Percentiles rank a stretch among this genome's conserved stretches.
Evolutionary conservation across 805 yeast species (phyloP).

Genomic region (Zygosaccharomyces bailii): DNA sequence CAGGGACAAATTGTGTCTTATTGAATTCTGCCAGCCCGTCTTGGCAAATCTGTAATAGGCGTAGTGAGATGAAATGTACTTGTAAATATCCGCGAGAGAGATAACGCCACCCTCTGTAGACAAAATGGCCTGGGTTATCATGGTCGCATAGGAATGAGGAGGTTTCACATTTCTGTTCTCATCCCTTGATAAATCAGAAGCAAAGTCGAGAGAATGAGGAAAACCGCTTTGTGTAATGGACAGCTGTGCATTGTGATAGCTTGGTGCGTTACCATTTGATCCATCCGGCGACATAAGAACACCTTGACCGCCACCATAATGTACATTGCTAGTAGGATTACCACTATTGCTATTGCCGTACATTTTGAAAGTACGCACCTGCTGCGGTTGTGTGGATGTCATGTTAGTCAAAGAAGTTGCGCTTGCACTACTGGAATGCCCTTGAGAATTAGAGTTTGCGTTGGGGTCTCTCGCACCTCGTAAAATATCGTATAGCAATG

Average conservation of each 20-base stretch:
- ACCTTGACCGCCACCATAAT: conserved; percentile 8
- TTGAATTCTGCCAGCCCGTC: conserved; percentile 98
- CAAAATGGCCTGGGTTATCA: conserved; percentile 95
- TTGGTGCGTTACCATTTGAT: conserved; percentile 5
- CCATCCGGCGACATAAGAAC: conserved; percentile 9
- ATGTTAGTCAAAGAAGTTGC: background rate
- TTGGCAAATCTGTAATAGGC: conserved; percentile 89
- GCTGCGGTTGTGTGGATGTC: conserved; percentile 17
- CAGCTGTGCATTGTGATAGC: conserved; percentile 3
- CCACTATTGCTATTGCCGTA: conserved; percentile 23
- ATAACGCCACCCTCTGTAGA: conserved; percentile 84
- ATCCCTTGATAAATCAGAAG: conserved; percentile 71
- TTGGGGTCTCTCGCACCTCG: conserved; percentile 19
- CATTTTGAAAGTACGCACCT: conserved; percentile 34
- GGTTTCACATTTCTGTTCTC: conserved; percentile 90
- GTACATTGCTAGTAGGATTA: conserved; percentile 5
- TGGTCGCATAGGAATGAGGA: conserved; percentile 94
- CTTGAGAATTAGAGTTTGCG: conserved; percentile 7
- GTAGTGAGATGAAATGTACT: conserved; percentile 82
- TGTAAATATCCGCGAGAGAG: conserved; percentile 87
- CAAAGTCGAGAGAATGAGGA: conserved; percentile 32
- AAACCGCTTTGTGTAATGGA: conserved; percentile 16
- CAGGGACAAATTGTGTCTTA: conserved; percentile 88
- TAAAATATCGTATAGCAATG: conserved; percentile 25
- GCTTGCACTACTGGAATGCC: conserved; percentile 7